A percentile compares a stretch with the other conserved stretches of the same genome.
Conservation (phyloP, 169 alveolate species). For the Plasmodium gallinaceum region DNA sequence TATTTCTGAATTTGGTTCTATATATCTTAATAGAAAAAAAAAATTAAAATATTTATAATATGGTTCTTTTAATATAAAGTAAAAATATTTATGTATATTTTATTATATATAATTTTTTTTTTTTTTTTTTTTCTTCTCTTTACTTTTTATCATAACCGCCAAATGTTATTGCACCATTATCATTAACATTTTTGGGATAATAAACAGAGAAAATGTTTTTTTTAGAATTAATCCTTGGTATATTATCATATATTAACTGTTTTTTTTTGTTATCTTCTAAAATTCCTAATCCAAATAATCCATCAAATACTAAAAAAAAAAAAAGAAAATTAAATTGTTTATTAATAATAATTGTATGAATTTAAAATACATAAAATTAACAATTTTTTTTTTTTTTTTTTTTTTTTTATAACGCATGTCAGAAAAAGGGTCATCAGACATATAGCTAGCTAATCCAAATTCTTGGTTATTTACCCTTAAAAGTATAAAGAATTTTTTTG, state of each 20-base stretch:
- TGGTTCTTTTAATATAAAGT: too few species aligned
- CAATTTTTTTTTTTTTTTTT: conserved; percentile 10
- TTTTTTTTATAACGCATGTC: conserved; percentile 63
- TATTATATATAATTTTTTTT: not conserved
- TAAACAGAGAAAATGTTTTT: conserved; percentile 65
- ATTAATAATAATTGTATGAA: not conserved
- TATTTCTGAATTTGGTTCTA: conserved; percentile 40
- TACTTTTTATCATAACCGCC: conserved; percentile 75
- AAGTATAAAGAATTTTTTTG: conserved; percentile 6
- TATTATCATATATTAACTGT: conserved; percentile 42
- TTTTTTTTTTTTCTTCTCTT: not conserved
- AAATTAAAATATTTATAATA: not conserved
- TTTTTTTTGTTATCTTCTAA: conserved; percentile 56
- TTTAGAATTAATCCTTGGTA: conserved; percentile 35
- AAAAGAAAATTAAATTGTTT: not conserved
- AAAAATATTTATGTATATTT: not conserved
- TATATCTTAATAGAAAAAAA: conserved; percentile 27
- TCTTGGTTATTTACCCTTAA: conserved; percentile 68
- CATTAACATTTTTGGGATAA: conserved; percentile 67
- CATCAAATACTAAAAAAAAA: conserved; percentile 58
- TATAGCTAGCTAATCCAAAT: conserved; percentile 74
- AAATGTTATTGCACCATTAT: conserved; percentile 75
- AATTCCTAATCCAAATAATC: conserved; percentile 74
- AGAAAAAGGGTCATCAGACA: conserved; percentile 77
- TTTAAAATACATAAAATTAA: not conserved